Evolutionary conservation across 257 asterid genomes (phyloP).

Genomic region (Scutellaria barbata): DNA sequence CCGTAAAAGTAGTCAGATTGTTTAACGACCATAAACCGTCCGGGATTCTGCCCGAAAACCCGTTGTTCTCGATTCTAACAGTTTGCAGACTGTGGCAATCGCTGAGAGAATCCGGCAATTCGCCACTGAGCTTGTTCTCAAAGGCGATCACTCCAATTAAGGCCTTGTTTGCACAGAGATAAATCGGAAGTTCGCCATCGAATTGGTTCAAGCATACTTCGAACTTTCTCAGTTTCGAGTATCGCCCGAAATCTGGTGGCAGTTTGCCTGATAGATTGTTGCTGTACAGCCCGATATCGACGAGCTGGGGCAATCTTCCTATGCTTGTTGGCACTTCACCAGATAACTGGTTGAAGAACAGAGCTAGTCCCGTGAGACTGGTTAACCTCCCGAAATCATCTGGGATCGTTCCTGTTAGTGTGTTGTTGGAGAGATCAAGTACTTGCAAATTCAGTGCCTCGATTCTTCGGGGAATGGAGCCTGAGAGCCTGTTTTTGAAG

Average conservation of each 20-base stretch:
- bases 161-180: slow-evolving; percentile 58
- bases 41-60: slow-evolving; percentile 65
- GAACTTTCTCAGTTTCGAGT: slow-evolving; percentile 53
- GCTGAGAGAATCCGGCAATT: slow-evolving; percentile 63
- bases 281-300: slow-evolving; percentile 42
- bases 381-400: slow-evolving; percentile 66
- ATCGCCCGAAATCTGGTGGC: slow-evolving; percentile 76
- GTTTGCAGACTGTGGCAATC: slow-evolving; percentile 51
- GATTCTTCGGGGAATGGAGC: slow-evolving; percentile 59
- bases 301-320: slow-evolving; percentile 56
- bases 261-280: slow-evolving; percentile 73
- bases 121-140: slow-evolving; percentile 63
- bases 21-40: slow-evolving; percentile 62
- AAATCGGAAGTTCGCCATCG: slow-evolving; percentile 56
- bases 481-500: slow-evolving; percentile 56
- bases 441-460: slow-evolving; percentile 48
- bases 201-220: slow-evolving; percentile 63
- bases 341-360: slow-evolving; percentile 61
- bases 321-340: slow-evolving; percentile 71
- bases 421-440: slow-evolving; percentile 65
- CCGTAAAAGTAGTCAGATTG: slow-evolving; percentile 39
- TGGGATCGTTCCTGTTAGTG: slow-evolving; percentile 66
- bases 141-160: slow-evolving; percentile 54
- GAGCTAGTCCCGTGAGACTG: slow-evolving; percentile 56
- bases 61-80: slow-evolving; percentile 47